A percentile compares a stretch with the other conserved stretches of the same genome.
phyloP scores from a whole-genome alignment of 148 eudicot genomes.

The Dysphania ambrosioides region DNA sequence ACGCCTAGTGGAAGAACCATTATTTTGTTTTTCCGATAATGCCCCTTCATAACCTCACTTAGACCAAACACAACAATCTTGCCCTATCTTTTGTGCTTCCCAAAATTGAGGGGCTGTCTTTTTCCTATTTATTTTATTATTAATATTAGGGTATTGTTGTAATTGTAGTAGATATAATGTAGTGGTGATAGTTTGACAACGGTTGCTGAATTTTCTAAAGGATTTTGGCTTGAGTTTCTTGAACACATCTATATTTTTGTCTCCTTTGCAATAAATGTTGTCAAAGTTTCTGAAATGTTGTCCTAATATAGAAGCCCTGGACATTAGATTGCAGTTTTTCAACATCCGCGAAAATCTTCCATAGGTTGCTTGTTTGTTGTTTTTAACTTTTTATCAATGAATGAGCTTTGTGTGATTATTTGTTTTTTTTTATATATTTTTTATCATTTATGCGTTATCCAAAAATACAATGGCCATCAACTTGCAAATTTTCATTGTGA shows the following conservation, averaged over 20 bases:
- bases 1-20: conserved; percentile 27
- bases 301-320: neutral
- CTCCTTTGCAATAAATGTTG: neutral
- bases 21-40: conserved; percentile 21
- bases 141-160: conserved; percentile 24
- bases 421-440: too few relatives aligned
- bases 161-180: conserved; percentile 25
- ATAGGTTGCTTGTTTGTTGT: too few relatives aligned
- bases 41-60: conserved; percentile 22
- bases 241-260: neutral
- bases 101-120: conserved; percentile 20
- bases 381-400: too few relatives aligned
- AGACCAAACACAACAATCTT: conserved; percentile 8
- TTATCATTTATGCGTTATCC: too few relatives aligned
- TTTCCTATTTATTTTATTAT: neutral
- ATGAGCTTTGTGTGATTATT: too few relatives aligned
- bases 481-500: too few relatives aligned
- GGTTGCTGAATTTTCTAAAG: neutral
- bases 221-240: neutral
- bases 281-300: neutral
- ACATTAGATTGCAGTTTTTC: too few relatives aligned
- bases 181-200: conserved; percentile 1
- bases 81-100: too few relatives aligned
- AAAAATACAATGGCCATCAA: too few relatives aligned
- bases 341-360: too few relatives aligned